phyloP scores from a whole-genome alignment of 2,329 filamentous ascomycete genomes.

The Thelonectria discophora region DNA sequence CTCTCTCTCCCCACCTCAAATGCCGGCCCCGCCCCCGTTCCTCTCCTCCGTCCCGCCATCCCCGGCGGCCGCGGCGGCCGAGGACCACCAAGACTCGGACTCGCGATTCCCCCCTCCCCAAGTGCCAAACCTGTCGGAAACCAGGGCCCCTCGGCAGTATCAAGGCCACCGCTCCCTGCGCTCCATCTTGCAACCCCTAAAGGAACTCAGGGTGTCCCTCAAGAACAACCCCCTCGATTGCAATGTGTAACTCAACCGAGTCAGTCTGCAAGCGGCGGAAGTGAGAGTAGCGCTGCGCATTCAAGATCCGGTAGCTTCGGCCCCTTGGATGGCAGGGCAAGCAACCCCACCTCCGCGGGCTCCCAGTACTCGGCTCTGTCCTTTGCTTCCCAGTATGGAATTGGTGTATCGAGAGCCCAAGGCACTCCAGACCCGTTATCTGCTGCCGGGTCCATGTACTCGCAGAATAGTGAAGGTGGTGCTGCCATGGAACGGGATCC shows the following conservation, averaged over 20 bases:
- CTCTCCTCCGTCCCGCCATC: constrained; percentile 84
- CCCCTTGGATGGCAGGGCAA: constrained; percentile 76
- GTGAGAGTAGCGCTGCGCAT: constrained; percentile 80
- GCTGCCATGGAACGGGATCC: constrained; percentile 83
- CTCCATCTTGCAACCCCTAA: constrained; percentile 88
- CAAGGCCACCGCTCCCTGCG: constrained; percentile 72
- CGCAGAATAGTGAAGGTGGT: constrained; percentile 79
- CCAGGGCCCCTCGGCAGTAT: constrained; percentile 48
- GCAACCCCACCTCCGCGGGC: constrained; percentile 86
- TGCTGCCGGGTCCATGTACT: constrained; percentile 85
- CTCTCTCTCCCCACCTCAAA: constrained; percentile 46
- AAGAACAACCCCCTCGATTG: constrained; percentile 67
- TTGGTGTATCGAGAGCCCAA: constrained; percentile 70
- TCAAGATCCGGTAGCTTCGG: constrained; percentile 88
- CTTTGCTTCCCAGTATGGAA: constrained; percentile 77
- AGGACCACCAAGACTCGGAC: constrained; percentile 79
- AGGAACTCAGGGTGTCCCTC: constrained; percentile 78
- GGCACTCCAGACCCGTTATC: constrained; percentile 86
- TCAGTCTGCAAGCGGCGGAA: constrained; percentile 77
- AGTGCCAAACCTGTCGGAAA: constrained; percentile 79
- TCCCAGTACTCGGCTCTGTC: constrained; percentile 86
- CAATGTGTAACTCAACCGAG: constrained; percentile 64
- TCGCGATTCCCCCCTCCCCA: constrained; percentile 89
- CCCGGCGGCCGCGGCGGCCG: constrained; percentile 72
- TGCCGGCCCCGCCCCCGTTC: constrained; percentile 69